Evolutionary conservation across 1,284 basidiomycete genomes (phyloP), one percentile per base, ranked within the genome.

Genomic region (Marasmius oreades): DNA sequence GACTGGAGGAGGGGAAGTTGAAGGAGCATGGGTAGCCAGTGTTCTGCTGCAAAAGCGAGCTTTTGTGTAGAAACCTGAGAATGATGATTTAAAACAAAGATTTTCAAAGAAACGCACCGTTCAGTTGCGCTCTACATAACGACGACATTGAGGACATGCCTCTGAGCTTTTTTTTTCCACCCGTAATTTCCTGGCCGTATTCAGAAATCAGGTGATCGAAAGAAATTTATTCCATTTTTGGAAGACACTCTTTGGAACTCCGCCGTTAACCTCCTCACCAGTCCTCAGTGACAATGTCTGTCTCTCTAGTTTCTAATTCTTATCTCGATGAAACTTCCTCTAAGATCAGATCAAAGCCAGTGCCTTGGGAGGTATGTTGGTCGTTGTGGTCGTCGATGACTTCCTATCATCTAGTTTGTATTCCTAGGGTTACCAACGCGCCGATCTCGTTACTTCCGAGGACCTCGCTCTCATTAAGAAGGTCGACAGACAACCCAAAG

Each of bases 381-480:
- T 20, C 11, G 24, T 48, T 26, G 5, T 23, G 44, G 50, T 14
- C n/a, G 20, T 14, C 47, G 44, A 18, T 7, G 42, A 45, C 14
- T 45, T 48, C 34, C n/a, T 14, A 12, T 45, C 23, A 11, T 53
- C 39, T n/a, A 51, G 61, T 61, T 58, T 55, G 28, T 61, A 56
- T 51, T 23, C 52, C 31, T 66, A 92, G 90, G 95, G 92, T 61
- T 98, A 98, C 76, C 95, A 97, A 75, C 90, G 96, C 60, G 95
- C 94, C 48, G 94, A 90, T 58, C 84, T 96, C 46, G 85, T 98
- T 65, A 92, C 92, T 18, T 78, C 83, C 11, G 93, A 97, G 57
- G 95, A 98, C 72, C 84, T 98, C 44, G 76, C 82, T n/a, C 83
- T 93, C 65, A 88, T 99, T 68, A 95, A 95, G 79, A 90, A 85